Conservation (phyloP, 2,329 filamentous ascomycete species). For the Sporothrix brunneoviolacea region DNA sequence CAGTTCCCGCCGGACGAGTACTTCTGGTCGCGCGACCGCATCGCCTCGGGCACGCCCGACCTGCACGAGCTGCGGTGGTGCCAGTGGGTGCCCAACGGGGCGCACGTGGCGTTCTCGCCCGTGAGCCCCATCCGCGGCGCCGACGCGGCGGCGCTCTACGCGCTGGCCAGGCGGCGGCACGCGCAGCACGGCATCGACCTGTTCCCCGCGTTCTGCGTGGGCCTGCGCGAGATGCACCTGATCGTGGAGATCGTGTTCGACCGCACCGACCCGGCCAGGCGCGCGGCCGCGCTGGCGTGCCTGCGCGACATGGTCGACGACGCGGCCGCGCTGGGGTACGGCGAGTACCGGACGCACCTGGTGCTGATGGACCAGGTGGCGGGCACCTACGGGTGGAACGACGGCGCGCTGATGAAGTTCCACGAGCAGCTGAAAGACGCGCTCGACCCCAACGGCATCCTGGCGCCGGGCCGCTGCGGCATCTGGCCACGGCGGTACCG, state of each 20-base stretch:
- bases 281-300: slow-evolving; percentile 23
- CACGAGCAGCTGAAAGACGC: slow-evolving; percentile 33
- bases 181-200: slow-evolving; percentile 42
- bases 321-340: slow-evolving; percentile 29
- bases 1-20: slow-evolving; percentile 31
- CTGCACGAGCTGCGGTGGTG: slow-evolving; percentile 34
- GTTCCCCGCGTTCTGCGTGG: slow-evolving; percentile 43
- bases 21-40: slow-evolving; percentile 30
- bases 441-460: slow-evolving; percentile 37
- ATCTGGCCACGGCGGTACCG: slow-evolving; percentile 32
- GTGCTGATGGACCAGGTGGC: slow-evolving; percentile 33
- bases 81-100: slow-evolving; percentile 47
- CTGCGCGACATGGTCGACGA: slow-evolving; percentile 30
- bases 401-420: slow-evolving; percentile 29
- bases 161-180: slow-evolving; percentile 29
- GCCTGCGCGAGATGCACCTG: slow-evolving; percentile 47
- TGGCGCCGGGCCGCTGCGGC: slow-evolving; percentile 39
- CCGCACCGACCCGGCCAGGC: slow-evolving; percentile 26
- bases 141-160: slow-evolving; percentile 39
- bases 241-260: slow-evolving; percentile 43
- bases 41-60: slow-evolving; percentile 29
- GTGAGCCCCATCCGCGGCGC: slow-evolving; percentile 41
- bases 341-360: slow-evolving; percentile 35
- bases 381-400: slow-evolving; percentile 32
- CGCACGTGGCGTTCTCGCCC: slow-evolving; percentile 44